Conservation (phyloP, 1,139 yeast species). For the Hansenula lynferdii region DNA sequence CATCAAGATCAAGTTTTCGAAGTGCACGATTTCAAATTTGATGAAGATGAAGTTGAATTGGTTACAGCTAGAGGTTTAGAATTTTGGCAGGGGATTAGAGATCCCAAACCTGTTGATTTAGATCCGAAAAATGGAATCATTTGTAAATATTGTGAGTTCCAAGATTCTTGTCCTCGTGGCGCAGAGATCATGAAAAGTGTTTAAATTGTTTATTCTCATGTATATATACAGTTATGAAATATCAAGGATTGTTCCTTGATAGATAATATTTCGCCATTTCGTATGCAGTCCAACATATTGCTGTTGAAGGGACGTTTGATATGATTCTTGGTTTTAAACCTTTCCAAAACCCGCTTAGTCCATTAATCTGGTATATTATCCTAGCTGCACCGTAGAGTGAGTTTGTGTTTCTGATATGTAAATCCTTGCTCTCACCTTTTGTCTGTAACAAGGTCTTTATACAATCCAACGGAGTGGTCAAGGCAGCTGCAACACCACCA, state of each 20-base stretch:
- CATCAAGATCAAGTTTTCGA: constrained; percentile 35
- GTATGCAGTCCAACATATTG: constrained; percentile 97
- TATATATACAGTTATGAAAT: no score
- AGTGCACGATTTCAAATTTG: constrained; percentile 33
- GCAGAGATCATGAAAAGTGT: no score
- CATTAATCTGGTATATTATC: constrained; percentile 63
- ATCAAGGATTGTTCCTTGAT: no score
- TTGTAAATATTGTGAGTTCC: constrained; percentile 54
- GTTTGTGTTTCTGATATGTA: constrained; percentile 50
- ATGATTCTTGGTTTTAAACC: constrained; percentile 92
- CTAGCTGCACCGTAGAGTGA: constrained; percentile 71
- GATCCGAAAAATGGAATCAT: constrained; percentile 28
- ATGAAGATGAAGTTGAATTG: constrained; percentile 24
- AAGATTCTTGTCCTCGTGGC: constrained; percentile 29
- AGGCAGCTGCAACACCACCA: constrained; percentile 95
- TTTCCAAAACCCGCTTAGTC: constrained; percentile 66
- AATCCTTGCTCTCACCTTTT: constrained; percentile 33
- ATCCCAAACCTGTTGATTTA: constrained; percentile 34
- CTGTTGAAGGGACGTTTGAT: constrained; percentile 94
- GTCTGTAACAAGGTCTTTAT: constrained; percentile 84
- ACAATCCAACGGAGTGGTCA: constrained; percentile 95
- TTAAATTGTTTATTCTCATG: no score
- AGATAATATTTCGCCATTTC: constrained; percentile 88
- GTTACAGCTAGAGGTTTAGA: constrained; percentile 32
- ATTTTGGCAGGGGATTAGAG: constrained; percentile 53